These are phyloP conservation scores for Lachancea nothofagi DNA, from an alignment of 805 yeast genomes.

Conservation along the genomic window DNA sequence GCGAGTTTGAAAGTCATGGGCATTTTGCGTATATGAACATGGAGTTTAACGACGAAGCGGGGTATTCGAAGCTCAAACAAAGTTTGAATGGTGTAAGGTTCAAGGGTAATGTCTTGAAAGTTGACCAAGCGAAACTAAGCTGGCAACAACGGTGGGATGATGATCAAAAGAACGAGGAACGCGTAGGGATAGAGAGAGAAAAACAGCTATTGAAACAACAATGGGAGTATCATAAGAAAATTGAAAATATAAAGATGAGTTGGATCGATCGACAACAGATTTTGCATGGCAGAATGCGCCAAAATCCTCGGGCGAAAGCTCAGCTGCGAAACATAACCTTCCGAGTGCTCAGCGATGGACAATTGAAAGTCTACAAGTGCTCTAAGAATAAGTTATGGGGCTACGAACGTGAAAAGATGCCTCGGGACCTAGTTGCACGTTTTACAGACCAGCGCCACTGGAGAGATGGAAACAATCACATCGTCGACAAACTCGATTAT, in stretches of 20 bases:
- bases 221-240: slow-evolving; percentile 35
- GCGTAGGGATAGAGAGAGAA: slow-evolving; percentile 22
- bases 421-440: slow-evolving; percentile 56
- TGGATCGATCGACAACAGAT: slow-evolving; percentile 42
- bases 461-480: slow-evolving; percentile 75
- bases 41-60: slow-evolving; percentile 39
- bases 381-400: slow-evolving; percentile 90
- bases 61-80: slow-evolving; percentile 43
- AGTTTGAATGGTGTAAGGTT: slow-evolving; percentile 66
- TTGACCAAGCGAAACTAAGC: slow-evolving; percentile 58
- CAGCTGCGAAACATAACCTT: slow-evolving; percentile 47
- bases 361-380: slow-evolving; percentile 49
- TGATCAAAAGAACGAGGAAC: slow-evolving; percentile 41
- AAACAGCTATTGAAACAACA: slow-evolving; percentile 36
- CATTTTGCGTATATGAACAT: slow-evolving; percentile 65
- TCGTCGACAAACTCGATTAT: slow-evolving; percentile 54
- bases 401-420: slow-evolving; percentile 57
- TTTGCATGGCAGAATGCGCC: slow-evolving; percentile 59
- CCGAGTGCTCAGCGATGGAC: slow-evolving; percentile 57
- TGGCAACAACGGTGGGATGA: slow-evolving; percentile 43
- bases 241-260: slow-evolving; percentile 33
- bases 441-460: slow-evolving; percentile 59
- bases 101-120: slow-evolving; percentile 62
- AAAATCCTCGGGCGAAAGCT: slow-evolving; percentile 42
- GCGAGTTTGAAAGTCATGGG: slow-evolving; percentile 52